Percentiles rank a stretch among this genome's conserved stretches.
Evolutionary conservation across 139 green algal genomes (phyloP).

Genomic region (Parachlorella kessleri): DNA sequence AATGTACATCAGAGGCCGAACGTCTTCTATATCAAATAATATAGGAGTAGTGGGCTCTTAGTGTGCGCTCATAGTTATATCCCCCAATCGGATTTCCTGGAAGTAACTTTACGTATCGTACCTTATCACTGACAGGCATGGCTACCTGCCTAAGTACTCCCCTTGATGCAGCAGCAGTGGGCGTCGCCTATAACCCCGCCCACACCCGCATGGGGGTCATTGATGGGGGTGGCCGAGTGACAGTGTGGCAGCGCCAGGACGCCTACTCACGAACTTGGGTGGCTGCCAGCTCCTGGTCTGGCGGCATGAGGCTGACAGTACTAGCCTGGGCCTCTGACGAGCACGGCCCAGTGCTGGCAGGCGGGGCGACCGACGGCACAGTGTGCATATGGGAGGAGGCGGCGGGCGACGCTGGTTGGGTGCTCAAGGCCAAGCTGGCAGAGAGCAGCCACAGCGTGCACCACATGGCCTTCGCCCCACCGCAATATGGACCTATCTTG

Average conservation of each 20-base stretch:
- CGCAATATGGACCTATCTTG: constrained; percentile 18
- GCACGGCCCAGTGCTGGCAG: constrained; percentile 19
- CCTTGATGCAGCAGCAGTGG: neutral
- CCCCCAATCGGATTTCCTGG: too few relatives aligned
- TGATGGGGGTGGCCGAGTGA: constrained; percentile 5
- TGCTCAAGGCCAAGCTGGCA: neutral
- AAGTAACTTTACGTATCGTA: too few relatives aligned
- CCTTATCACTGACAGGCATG: neutral
- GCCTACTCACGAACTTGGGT: neutral
- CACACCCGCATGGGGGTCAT: constrained; percentile 24
- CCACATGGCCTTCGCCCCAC: constrained; percentile 25
- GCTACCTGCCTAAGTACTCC: neutral
- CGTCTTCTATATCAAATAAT: too few relatives aligned
- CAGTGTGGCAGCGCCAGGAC: constrained; percentile 1
- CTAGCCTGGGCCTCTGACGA: constrained; percentile 22
- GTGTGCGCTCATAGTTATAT: too few relatives aligned
- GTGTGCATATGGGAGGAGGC: constrained; percentile 23
- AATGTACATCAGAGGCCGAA: too few relatives aligned
- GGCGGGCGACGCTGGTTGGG: neutral
- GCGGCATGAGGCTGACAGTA: neutral
- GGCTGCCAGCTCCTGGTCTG: neutral
- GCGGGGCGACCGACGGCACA: constrained; percentile 12
- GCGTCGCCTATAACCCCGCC: constrained; percentile 16
- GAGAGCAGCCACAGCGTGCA: constrained; percentile 3
- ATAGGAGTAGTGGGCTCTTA: too few relatives aligned